Conservation (phyloP, 2,329 filamentous ascomycete genomes). For the Penicillium decumbens region DNA sequence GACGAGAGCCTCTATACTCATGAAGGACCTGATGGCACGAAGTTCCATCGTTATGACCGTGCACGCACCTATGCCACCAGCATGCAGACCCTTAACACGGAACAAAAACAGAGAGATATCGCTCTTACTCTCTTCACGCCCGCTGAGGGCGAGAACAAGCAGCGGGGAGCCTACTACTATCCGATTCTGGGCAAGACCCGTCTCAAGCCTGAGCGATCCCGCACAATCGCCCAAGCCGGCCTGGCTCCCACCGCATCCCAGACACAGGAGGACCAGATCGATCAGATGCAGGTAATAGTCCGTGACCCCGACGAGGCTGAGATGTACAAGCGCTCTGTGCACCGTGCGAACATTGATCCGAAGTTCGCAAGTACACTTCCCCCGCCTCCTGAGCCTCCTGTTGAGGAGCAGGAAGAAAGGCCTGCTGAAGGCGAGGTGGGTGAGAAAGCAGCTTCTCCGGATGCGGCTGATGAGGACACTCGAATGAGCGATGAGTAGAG, state of each 20-base stretch:
- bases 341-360: conserved; percentile 46
- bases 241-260: conserved; percentile 36
- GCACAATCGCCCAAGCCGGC: conserved; percentile 42
- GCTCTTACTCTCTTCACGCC: conserved; percentile 57
- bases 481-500: conserved; percentile 22
- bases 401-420: conserved; percentile 16
- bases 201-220: conserved; percentile 49
- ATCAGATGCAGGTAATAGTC: conserved; percentile 51
- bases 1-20: conserved; percentile 49
- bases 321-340: conserved; percentile 44
- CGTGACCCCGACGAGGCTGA: conserved; percentile 50
- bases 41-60: conserved; percentile 53
- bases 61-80: conserved; percentile 59
- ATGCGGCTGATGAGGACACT: conserved; percentile 21
- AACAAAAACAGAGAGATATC: conserved; percentile 54
- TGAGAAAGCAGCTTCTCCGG: conserved; percentile 12
- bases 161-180: conserved; percentile 59
- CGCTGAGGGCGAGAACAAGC: conserved; percentile 32
- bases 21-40: conserved; percentile 41
- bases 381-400: conserved; percentile 26
- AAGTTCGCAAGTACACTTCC: conserved; percentile 38
- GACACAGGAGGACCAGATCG: conserved; percentile 46
- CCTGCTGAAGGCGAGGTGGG: conserved; percentile 8
- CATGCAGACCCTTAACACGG: conserved; percentile 48
- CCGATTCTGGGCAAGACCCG: conserved; percentile 55